Conservation (phyloP, 2,329 filamentous ascomycete genomes). For the Colletotrichum tabaci region DNA sequence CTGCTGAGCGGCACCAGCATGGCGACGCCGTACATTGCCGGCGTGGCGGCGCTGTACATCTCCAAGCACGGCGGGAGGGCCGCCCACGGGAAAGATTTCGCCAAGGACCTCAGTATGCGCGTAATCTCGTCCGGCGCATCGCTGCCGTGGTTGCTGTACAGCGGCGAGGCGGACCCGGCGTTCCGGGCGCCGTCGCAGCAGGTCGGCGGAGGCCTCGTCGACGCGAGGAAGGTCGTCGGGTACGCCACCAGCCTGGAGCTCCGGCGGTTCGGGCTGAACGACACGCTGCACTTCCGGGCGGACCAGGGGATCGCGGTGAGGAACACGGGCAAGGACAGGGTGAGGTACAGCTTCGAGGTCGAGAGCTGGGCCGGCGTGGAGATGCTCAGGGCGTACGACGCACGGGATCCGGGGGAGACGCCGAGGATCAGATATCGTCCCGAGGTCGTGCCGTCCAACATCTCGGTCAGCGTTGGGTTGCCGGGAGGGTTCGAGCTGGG, state of each 20-base stretch:
- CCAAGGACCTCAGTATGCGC: slow-evolving; percentile 51
- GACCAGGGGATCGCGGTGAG: slow-evolving; percentile 29
- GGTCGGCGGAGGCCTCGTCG: slow-evolving; percentile 57
- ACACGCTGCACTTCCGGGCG: slow-evolving; percentile 55
- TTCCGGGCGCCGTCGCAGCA: slow-evolving; percentile 54
- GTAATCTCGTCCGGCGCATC: slow-evolving; percentile 49
- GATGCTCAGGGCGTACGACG: slow-evolving; percentile 45
- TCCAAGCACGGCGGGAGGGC: slow-evolving; percentile 50
- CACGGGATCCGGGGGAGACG: slow-evolving; percentile 21
- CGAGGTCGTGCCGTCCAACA: slow-evolving; percentile 43
- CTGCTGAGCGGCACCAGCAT: slow-evolving; percentile 65
- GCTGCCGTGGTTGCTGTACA: slow-evolving; percentile 45
- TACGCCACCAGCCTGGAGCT: slow-evolving; percentile 52
- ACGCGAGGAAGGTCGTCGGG: slow-evolving; percentile 55
- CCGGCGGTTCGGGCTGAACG: slow-evolving; percentile 57
- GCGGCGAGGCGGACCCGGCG: slow-evolving; percentile 5
- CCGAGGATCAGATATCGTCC: slow-evolving; percentile 41
- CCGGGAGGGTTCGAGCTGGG: slow-evolving; percentile 40
- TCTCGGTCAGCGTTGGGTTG: slow-evolving; percentile 36
- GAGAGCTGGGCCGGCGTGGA: slow-evolving; percentile 39
- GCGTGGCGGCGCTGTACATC: slow-evolving; percentile 56
- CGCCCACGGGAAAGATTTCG: slow-evolving; percentile 51
- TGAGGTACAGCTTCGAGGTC: slow-evolving; percentile 35
- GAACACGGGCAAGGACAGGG: slow-evolving; percentile 13
- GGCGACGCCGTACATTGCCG: slow-evolving; percentile 63